Percentiles rank a stretch among this genome's conserved stretches.
These are phyloP conservation scores for Globisporangium megalacanthum DNA, from an alignment of 352 stramenopile species.

Conservation along the genomic window DNA sequence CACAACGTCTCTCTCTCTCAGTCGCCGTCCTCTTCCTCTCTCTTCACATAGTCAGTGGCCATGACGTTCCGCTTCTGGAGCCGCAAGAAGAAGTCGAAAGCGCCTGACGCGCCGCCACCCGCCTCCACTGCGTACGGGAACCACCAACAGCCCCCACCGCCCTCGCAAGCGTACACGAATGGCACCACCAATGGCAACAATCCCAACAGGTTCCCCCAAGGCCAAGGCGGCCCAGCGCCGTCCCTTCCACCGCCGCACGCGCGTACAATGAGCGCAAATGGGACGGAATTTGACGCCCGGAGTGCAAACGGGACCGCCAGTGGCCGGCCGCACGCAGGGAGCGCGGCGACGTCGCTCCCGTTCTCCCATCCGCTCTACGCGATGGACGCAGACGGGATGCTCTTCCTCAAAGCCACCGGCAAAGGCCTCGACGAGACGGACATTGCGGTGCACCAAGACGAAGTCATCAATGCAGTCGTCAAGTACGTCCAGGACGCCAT, in stretches of 20 bases:
- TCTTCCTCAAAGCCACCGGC: slow-evolving; percentile 79
- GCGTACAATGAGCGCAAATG: slow-evolving; percentile 39
- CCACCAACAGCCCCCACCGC: not conserved
- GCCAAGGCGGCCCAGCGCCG: slow-evolving; percentile 13
- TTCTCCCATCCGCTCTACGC: slow-evolving; percentile 80
- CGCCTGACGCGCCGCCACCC: not conserved
- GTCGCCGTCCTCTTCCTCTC: too few relatives aligned
- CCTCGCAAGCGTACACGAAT: slow-evolving; percentile 3
- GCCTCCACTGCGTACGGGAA: not conserved
- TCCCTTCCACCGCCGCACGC: slow-evolving; percentile 36
- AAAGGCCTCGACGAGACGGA: slow-evolving; percentile 80
- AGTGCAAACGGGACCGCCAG: not conserved
- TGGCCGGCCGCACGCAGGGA: slow-evolving; percentile 5
- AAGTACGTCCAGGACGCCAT: slow-evolving; percentile 87
- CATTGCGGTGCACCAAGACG: slow-evolving; percentile 82
- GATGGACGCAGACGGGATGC: slow-evolving; percentile 82
- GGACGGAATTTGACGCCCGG: slow-evolving; percentile 13
- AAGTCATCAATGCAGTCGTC: slow-evolving; percentile 84
- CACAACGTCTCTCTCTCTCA: not conserved
- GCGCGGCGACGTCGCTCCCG: slow-evolving; percentile 26
- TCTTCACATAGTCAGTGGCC: not conserved
- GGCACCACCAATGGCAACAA: slow-evolving; percentile 5
- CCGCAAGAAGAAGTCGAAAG: slow-evolving; percentile 64
- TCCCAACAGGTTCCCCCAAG: slow-evolving; percentile 30
- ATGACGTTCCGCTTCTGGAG: slow-evolving; percentile 78